These are phyloP conservation scores for Acrocalymma vagum DNA, from an alignment of 2,329 filamentous ascomycete species.

Conservation along the genomic window DNA sequence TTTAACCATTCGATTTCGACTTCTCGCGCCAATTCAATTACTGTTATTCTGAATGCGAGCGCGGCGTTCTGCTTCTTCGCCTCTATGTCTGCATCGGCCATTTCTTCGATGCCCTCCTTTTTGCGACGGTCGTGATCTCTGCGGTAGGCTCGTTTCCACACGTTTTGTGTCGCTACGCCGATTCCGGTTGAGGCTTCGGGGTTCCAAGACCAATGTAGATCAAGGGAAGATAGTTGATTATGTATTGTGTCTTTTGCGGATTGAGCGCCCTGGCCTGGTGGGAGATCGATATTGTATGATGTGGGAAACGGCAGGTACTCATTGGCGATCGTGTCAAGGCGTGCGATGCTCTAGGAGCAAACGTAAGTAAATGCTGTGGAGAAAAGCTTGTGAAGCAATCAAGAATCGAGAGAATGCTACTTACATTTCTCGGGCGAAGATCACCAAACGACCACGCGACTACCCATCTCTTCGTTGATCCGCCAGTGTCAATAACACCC, in stretches of 20 bases:
- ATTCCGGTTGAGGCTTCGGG: conserved; percentile 61
- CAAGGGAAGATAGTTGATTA: conserved; percentile 62
- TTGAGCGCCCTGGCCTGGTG: conserved; percentile 35
- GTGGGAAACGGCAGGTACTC: conserved; percentile 63
- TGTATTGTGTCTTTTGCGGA: conserved; percentile 51
- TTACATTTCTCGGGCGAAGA: conserved; percentile 67
- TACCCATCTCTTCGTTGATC: conserved; percentile 83
- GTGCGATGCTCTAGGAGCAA: conserved; percentile 28
- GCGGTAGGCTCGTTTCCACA: conserved; percentile 80
- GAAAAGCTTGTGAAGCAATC: neutral
- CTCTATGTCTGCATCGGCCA: conserved; percentile 46
- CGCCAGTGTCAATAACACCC: conserved; percentile 77
- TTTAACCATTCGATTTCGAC: conserved; percentile 73
- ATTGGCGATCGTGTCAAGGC: conserved; percentile 54
- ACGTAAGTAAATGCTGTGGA: neutral
- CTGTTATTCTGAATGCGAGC: conserved; percentile 51
- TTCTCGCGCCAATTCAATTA: conserved; percentile 43
- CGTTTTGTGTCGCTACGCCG: conserved; percentile 73
- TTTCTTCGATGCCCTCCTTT: conserved; percentile 24
- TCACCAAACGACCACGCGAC: conserved; percentile 85
- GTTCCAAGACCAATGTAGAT: conserved; percentile 73
- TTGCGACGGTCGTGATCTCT: conserved; percentile 59
- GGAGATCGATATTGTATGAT: conserved; percentile 54
- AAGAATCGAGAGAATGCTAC: too few species aligned
- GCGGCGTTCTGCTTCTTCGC: conserved; percentile 33